Evolutionary conservation across 768 basidiomycete species (phyloP).

Genomic region (Strobilomyces confusus): DNA sequence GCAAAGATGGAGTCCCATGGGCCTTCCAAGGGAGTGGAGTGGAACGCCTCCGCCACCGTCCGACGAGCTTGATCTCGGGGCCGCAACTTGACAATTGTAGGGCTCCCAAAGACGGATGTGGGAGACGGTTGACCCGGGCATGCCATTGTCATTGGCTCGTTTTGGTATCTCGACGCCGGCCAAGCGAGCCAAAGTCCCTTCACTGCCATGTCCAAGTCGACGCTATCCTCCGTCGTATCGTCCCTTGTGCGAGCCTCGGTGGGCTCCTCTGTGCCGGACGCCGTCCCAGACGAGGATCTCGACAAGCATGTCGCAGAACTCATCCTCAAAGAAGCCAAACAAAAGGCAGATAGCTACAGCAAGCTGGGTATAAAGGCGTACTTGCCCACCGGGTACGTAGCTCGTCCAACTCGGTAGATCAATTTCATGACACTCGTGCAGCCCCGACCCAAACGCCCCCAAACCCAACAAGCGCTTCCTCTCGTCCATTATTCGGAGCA

Average conservation of each 20-base stretch:
- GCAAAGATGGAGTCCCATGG: constrained; percentile 11
- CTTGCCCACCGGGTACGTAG: constrained; percentile 50
- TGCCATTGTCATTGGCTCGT: background rate
- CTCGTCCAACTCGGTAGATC: constrained; percentile 13
- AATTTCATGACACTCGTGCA: constrained; percentile 23
- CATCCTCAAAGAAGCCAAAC: constrained; percentile 89
- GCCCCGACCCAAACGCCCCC: constrained; percentile 68
- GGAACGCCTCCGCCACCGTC: constrained; percentile 3
- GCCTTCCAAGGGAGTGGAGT: constrained; percentile 5
- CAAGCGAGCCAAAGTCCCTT: background rate
- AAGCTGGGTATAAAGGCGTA: constrained; percentile 79
- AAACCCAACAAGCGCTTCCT: constrained; percentile 81
- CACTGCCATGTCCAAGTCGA: constrained; percentile 40
- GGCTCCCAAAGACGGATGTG: background rate
- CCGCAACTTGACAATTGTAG: constrained; percentile 1
- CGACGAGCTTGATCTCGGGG: background rate
- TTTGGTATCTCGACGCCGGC: constrained; percentile 5
- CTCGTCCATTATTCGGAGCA: constrained; percentile 83
- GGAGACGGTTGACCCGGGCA: background rate
- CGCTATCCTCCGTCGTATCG: constrained; percentile 83
- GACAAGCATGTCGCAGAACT: constrained; percentile 91
- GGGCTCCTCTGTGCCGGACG: constrained; percentile 56
- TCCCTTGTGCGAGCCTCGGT: constrained; percentile 74
- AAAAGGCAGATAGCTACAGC: constrained; percentile 77
- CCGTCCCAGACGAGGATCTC: constrained; percentile 77